phyloP scores from a whole-genome alignment of 129 eudicot genomes.

The Mikania micrantha region DNA sequence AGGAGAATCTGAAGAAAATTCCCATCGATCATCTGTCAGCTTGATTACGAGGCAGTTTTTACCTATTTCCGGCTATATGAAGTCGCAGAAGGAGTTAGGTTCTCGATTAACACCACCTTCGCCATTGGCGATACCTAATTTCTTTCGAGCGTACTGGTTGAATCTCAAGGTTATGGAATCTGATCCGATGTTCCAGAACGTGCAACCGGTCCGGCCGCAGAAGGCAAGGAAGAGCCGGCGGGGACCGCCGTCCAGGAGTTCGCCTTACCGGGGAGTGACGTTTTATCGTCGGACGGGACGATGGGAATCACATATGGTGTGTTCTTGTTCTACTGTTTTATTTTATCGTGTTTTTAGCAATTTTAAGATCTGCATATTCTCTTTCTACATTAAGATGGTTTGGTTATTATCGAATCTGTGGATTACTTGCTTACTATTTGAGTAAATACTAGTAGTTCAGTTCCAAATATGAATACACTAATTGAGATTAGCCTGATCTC shows the following conservation, averaged over 20 bases:
- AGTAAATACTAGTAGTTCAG: slow-evolving; percentile 5
- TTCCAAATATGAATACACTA: slow-evolving; percentile 10
- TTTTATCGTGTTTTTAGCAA: neutral
- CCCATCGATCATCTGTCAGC: slow-evolving; percentile 10
- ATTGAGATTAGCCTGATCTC: neutral
- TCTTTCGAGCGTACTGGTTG: slow-evolving; percentile 43
- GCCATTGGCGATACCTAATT: slow-evolving; percentile 12
- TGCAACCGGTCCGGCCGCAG: slow-evolving; percentile 25
- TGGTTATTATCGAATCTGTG: neutral
- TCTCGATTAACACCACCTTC: slow-evolving; percentile 7
- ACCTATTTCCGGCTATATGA: slow-evolving; percentile 32
- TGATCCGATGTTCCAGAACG: slow-evolving; percentile 18
- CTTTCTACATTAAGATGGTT: neutral
- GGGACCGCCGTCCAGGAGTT: slow-evolving; percentile 87
- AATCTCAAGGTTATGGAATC: slow-evolving; percentile 49
- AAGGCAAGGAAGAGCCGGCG: slow-evolving; percentile 62
- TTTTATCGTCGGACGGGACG: slow-evolving; percentile 91
- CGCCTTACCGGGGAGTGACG: slow-evolving; percentile 87
- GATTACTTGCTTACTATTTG: neutral
- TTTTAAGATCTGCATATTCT: neutral
- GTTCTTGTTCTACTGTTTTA: neutral
- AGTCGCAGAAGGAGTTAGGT: slow-evolving; percentile 26
- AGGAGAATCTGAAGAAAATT: slow-evolving; percentile 7
- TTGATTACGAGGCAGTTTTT: slow-evolving; percentile 60
- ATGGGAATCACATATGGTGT: slow-evolving; percentile 98